Percentiles rank a stretch among this genome's conserved stretches.
Conservation (phyloP, 257 asterid genomes). For the Salvia miltiorrhiza region DNA sequence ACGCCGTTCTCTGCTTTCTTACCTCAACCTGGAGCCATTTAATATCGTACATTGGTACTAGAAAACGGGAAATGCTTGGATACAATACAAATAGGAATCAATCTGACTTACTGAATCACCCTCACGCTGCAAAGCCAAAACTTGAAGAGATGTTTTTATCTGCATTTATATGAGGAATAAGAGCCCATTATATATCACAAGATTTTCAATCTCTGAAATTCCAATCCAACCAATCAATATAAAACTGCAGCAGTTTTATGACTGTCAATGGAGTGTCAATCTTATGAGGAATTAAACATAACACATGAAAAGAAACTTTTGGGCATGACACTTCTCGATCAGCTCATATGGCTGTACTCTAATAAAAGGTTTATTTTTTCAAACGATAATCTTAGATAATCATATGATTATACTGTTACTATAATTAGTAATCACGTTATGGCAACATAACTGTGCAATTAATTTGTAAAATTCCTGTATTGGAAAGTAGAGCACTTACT, state of each 20-base stretch:
- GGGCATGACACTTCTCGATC: background rate
- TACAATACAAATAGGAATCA: conserved; percentile 12
- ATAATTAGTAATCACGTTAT: background rate
- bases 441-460: conserved; percentile 5
- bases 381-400: background rate
- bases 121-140: conserved; percentile 80
- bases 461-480: background rate
- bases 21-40: conserved; percentile 57
- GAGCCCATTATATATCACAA: background rate
- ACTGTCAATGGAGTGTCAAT: background rate
- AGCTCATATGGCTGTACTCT: background rate
- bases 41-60: conserved; percentile 14
- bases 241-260: background rate
- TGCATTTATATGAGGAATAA: conserved; percentile 38
- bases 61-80: conserved; percentile 14
- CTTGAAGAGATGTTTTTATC: conserved; percentile 92
- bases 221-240: background rate
- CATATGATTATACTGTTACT: background rate
- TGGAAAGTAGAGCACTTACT: conserved; percentile 44
- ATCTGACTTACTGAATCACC: conserved; percentile 59
- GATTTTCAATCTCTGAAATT: conserved; percentile 7
- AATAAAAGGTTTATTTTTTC: background rate
- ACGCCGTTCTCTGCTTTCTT: conserved; percentile 88
- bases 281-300: background rate
- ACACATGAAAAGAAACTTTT: background rate